Percentiles rank a stretch among this genome's conserved stretches.
phyloP scores from a whole-genome alignment of 2,329 filamentous ascomycete genomes.

The Bipolaris oryzae region DNA sequence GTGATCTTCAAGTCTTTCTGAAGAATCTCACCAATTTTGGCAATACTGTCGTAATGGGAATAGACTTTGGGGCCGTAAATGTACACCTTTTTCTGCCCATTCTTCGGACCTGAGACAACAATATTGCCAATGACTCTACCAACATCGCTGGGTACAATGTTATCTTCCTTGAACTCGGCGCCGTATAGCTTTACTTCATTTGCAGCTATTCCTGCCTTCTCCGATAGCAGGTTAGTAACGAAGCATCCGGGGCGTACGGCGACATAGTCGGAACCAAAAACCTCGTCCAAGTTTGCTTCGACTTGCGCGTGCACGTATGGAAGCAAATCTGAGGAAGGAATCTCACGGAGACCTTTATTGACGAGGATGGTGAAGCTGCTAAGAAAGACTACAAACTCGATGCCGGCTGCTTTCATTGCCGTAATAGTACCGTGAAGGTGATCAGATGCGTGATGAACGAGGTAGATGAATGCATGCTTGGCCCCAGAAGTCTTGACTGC shows the following conservation, averaged over 20 bases:
- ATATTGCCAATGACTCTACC: constrained; percentile 52
- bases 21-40: constrained; percentile 37
- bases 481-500: constrained; percentile 54
- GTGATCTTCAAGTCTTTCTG: constrained; percentile 43
- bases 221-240: constrained; percentile 50
- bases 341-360: constrained; percentile 18
- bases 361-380: constrained; percentile 42
- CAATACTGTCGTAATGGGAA: constrained; percentile 36
- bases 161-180: constrained; percentile 47
- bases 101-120: constrained; percentile 42
- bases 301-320: constrained; percentile 53
- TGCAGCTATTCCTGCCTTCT: constrained; percentile 32
- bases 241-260: constrained; percentile 54
- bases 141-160: constrained; percentile 53
- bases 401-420: constrained; percentile 54
- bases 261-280: constrained; percentile 50
- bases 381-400: constrained; percentile 56
- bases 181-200: constrained; percentile 43
- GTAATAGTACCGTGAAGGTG: constrained; percentile 49
- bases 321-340: constrained; percentile 31
- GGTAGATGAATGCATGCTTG: constrained; percentile 58
- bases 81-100: constrained; percentile 42
- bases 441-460: constrained; percentile 43
- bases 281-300: constrained; percentile 52
- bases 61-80: constrained; percentile 49